Evolutionary conservation across 1,284 basidiomycete species (phyloP).

Genomic region (Austropuccinia psidii): DNA sequence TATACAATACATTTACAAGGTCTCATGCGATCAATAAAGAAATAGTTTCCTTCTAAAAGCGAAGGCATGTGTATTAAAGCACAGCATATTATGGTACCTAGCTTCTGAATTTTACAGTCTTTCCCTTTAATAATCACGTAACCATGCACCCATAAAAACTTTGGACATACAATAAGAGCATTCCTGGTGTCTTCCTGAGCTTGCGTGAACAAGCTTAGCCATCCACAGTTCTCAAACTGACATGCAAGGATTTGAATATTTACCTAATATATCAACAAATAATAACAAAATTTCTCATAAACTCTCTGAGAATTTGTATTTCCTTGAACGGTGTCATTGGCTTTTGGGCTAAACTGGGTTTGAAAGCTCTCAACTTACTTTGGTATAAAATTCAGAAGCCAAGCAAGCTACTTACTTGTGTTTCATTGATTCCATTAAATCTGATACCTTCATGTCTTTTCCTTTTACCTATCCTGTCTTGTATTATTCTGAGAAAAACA

Average conservation of each 20-base stretch:
- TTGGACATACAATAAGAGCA: slow-evolving; percentile 53
- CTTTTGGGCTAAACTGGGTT: slow-evolving; percentile 21
- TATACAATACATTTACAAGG: slow-evolving; percentile 61
- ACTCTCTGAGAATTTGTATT: slow-evolving; percentile 40
- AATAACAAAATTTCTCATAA: slow-evolving; percentile 34
- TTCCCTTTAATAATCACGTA: slow-evolving; percentile 49
- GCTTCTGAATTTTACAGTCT: slow-evolving; percentile 60
- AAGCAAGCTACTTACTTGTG: slow-evolving; percentile 62
- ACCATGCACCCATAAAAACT: slow-evolving; percentile 45
- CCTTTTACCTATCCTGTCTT: slow-evolving; percentile 88
- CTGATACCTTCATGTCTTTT: slow-evolving; percentile 68
- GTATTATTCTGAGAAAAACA: slow-evolving; percentile 73
- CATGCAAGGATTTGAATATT: slow-evolving; percentile 48
- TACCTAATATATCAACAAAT: slow-evolving; percentile 44
- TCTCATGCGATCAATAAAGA: slow-evolving; percentile 59
- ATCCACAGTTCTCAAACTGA: slow-evolving; percentile 58
- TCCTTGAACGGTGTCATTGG: slow-evolving; percentile 2
- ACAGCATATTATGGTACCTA: slow-evolving; percentile 61
- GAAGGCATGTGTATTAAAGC: slow-evolving; percentile 65
- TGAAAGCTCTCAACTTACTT: background rate
- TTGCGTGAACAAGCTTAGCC: slow-evolving; percentile 55
- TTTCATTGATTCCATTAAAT: slow-evolving; percentile 77
- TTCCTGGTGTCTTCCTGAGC: slow-evolving; percentile 73
- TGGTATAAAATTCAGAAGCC: no score
- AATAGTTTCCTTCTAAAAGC: slow-evolving; percentile 66